Percentiles rank a stretch among this genome's conserved stretches.
phyloP scores from a whole-genome alignment of 2,329 filamentous ascomycete genomes.

The Monosporascus ibericus region DNA sequence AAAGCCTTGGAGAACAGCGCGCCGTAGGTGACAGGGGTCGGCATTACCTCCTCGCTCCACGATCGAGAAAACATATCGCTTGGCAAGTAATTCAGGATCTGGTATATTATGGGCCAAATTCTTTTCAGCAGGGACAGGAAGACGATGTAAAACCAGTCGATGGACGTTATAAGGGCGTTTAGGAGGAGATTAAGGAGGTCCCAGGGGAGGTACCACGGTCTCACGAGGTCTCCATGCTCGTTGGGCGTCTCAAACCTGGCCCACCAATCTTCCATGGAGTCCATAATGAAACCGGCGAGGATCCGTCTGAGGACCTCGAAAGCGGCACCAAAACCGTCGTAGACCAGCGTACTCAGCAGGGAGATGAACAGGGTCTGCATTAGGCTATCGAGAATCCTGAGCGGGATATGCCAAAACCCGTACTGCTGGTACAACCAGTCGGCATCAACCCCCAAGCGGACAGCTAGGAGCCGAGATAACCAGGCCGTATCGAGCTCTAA shows the following conservation, averaged over 20 bases:
- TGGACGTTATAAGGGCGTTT: no score
- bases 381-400: constrained; percentile 9
- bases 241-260: background rate
- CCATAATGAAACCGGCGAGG: background rate
- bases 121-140: background rate
- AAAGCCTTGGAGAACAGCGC: background rate
- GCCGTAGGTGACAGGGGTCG: constrained; percentile 7
- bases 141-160: background rate
- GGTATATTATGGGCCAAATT: no score
- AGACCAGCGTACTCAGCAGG: constrained; percentile 14
- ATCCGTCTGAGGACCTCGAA: background rate
- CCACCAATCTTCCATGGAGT: constrained; percentile 3
- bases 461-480: constrained; percentile 5
- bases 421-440: constrained; percentile 4
- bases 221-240: background rate
- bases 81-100: no score
- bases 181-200: background rate
- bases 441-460: constrained; percentile 9
- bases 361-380: constrained; percentile 10
- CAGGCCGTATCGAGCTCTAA: constrained; percentile 9
- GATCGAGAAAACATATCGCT: background rate
- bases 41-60: background rate
- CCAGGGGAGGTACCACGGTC: background rate
- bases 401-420: constrained; percentile 5
- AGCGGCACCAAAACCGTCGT: constrained; percentile 12